Conservation (phyloP, 495 filamentous ascomycete species). For the Penicillium bialowiezense region DNA sequence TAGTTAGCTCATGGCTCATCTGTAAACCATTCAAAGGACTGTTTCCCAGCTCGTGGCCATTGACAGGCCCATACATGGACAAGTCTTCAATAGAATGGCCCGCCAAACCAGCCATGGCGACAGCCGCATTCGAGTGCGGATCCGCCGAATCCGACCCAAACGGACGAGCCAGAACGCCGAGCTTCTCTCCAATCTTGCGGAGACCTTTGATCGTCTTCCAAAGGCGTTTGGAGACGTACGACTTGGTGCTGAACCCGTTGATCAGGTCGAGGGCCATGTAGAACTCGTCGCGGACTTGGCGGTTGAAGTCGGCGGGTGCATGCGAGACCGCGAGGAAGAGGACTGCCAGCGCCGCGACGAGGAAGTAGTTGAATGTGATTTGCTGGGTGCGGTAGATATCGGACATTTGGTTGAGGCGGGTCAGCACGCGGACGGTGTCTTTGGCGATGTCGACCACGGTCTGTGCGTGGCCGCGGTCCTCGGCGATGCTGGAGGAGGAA, state of each 20-base stretch:
- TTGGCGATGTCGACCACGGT: conserved; percentile 75
- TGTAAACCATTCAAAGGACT: conserved; percentile 61
- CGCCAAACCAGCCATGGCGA: conserved; percentile 72
- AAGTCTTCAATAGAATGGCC: conserved; percentile 65
- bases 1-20: conserved; percentile 63
- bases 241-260: conserved; percentile 74
- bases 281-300: conserved; percentile 74
- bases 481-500: conserved; percentile 69
- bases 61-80: conserved; percentile 49
- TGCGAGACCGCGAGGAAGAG: conserved; percentile 82
- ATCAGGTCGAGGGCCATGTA: conserved; percentile 83
- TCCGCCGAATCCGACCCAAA: conserved; percentile 44
- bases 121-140: conserved; percentile 63
- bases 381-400: conserved; percentile 79
- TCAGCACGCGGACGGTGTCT: conserved; percentile 73
- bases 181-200: conserved; percentile 72
- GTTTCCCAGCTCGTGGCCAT: conserved; percentile 50
- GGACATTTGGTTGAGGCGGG: conserved; percentile 72
- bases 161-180: conserved; percentile 63
- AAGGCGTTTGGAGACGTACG: conserved; percentile 72
- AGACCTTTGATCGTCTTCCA: conserved; percentile 81
- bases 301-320: conserved; percentile 73
- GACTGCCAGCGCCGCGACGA: conserved; percentile 75
- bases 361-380: conserved; percentile 83
- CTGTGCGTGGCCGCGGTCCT: conserved; percentile 64